These are phyloP conservation scores for Chaetomiaceae sp. DNA, from an alignment of 2,329 filamentous ascomycete species.

Conservation along the genomic window DNA sequence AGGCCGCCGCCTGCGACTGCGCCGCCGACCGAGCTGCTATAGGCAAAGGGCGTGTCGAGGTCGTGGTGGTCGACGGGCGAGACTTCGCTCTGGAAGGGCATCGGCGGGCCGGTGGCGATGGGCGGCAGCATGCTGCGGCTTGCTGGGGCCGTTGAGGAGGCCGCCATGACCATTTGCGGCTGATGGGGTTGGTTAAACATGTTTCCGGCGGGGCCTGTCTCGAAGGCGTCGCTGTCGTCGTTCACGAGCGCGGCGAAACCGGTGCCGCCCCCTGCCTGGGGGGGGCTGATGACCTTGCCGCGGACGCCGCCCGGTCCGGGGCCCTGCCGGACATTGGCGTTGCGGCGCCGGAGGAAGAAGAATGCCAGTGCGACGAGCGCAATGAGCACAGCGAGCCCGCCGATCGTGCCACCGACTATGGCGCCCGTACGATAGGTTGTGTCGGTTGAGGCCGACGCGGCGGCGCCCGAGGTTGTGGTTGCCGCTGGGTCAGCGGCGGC, in stretches of 20 bases:
- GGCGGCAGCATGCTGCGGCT: constrained; percentile 12
- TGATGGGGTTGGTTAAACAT: constrained; percentile 1
- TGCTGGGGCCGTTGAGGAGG: background rate
- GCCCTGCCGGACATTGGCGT: constrained; percentile 40
- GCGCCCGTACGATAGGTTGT: constrained; percentile 39
- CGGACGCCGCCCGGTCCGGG: constrained; percentile 36
- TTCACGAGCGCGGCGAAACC: constrained; percentile 39
- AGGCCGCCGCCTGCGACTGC: background rate
- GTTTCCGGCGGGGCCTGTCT: constrained; percentile 22
- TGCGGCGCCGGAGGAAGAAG: constrained; percentile 43
- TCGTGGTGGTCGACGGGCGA: constrained; percentile 19
- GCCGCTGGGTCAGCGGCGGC: constrained; percentile 3
- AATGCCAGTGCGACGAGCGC: constrained; percentile 40
- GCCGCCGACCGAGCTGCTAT: constrained; percentile 6
- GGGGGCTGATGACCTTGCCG: constrained; percentile 39
- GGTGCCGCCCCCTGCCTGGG: constrained; percentile 27
- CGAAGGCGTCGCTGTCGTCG: constrained; percentile 33
- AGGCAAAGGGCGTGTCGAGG: constrained; percentile 21
- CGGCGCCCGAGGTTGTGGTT: constrained; percentile 4
- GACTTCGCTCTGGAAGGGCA: constrained; percentile 21
- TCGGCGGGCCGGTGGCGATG: constrained; percentile 10
- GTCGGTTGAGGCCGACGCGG: constrained; percentile 16
- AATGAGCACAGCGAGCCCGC: constrained; percentile 45
- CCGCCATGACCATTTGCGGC: background rate
- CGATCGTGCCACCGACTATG: constrained; percentile 52